Evolutionary conservation across 1,139 yeast species (phyloP), one percentile per base, ranked within the genome.

Genomic region (Kazachstania sp.): DNA sequence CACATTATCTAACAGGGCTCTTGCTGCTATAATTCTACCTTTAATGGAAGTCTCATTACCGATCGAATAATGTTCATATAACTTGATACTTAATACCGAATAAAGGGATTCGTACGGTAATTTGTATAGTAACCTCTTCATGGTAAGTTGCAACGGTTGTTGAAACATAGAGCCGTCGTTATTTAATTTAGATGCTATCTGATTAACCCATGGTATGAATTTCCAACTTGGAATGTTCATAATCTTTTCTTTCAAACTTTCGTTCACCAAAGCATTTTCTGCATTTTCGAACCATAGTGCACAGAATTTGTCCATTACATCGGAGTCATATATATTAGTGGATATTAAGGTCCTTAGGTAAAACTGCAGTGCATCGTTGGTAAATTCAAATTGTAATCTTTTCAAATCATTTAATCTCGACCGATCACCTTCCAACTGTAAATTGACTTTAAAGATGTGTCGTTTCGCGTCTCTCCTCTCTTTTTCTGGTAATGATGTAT

Each of bases 51-150:
- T 52, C 50, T 67, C 68, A 7, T 52, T 63, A 18, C 68, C 66
- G 2, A 64, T 54, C 2, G 65, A 63, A 39, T 62, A 64, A 4
- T 61, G 55, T 0, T 69, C 67, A 55, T 79, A 78, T 19, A 74
- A 65, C 36, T 72, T 67, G 52, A 83, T 68, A 15, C 86, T 81
- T 51, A 81, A 69, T 26, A 90, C 65, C 43, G 81, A 77, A 61
- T 86, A 88, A 2, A 88, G 61, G 0, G 86, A 71, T 55, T 92
- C 97, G 62, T 72, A 79, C 0, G 97, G 97, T 58, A 88, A 90
- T 29, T 74, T 73, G 11, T 57, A 53, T 46, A 86, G 75, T 23
- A 87, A 64, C 4, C 71, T 64, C 3, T 69, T 57, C 16, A 90
- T 67, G 7, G 88, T 63, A 1, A 58, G 53, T 39, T 73, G 74